phyloP scores from a whole-genome alignment of 257 asterid genomes.

The Nicotiana sylvestris region DNA sequence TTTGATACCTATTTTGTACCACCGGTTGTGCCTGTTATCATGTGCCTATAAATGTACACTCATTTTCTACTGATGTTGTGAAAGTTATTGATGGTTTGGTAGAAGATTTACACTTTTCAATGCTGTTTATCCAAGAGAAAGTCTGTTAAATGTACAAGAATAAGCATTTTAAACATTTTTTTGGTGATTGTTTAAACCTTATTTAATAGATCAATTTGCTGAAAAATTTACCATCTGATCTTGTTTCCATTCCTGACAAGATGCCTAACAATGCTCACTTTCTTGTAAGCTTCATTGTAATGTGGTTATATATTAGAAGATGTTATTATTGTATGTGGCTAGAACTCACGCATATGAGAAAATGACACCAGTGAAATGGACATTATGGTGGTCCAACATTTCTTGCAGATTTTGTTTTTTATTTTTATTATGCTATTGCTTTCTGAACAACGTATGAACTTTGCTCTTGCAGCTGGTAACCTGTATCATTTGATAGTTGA shows the following conservation, averaged over 20 bases:
- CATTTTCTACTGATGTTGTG: background rate
- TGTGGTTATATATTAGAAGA: background rate
- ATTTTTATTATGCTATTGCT: background rate
- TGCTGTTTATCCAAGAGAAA: background rate
- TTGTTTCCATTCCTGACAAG: background rate
- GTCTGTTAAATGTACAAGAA: background rate
- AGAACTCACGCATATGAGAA: background rate
- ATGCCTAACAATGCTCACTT: background rate
- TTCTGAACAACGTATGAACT: background rate
- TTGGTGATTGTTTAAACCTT: background rate
- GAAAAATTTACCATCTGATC: background rate
- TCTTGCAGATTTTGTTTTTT: constrained; percentile 7
- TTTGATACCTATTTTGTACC: background rate
- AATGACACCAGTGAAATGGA: constrained; percentile 3
- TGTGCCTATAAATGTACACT: background rate
- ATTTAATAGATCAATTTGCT: background rate
- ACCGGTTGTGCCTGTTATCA: background rate
- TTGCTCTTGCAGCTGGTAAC: constrained; percentile 71
- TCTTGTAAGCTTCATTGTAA: background rate
- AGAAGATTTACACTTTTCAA: background rate
- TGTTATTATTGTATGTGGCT: background rate
- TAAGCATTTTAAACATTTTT: background rate
- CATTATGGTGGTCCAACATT: background rate
- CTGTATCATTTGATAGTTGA: constrained; percentile 84
- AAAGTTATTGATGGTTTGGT: background rate